Conservation (phyloP, 345 rosid genomes). For the Cardamine resedifolia region DNA sequence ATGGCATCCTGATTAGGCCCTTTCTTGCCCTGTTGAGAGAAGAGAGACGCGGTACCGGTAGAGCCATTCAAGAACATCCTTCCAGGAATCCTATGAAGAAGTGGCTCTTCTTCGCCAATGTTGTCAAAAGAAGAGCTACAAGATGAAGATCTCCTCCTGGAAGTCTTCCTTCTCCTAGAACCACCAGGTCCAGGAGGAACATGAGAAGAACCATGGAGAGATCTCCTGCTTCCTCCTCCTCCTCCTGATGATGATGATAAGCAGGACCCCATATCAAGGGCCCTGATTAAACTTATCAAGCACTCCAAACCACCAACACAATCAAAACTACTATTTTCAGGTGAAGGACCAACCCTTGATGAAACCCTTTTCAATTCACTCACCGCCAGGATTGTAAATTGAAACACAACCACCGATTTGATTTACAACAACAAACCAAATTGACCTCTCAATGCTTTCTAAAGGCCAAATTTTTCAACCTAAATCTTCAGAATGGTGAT, state of each 20-base stretch:
- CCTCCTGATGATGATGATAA: constrained; percentile 69
- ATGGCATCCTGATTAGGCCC: constrained; percentile 98
- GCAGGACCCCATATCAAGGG: constrained; percentile 99
- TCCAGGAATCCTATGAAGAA: constrained; percentile 80
- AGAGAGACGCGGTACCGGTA: constrained; percentile 66
- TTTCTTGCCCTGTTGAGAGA: constrained; percentile 90
- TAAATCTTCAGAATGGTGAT: background rate
- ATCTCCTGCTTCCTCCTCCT: constrained; percentile 65
- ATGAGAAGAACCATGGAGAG: constrained; percentile 56
- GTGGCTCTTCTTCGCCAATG: constrained; percentile 35
- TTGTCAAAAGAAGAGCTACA: constrained; percentile 56
- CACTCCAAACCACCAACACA: constrained; percentile 91
- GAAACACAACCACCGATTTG: background rate
- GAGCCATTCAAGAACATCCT: constrained; percentile 87
- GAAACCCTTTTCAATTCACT: constrained; percentile 25
- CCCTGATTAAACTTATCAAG: constrained; percentile 79
- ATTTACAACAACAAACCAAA: background rate
- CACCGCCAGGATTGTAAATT: constrained; percentile 37
- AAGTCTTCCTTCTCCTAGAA: constrained; percentile 54
- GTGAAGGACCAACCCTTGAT: constrained; percentile 52
- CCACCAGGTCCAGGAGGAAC: constrained; percentile 57
- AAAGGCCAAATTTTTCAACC: background rate
- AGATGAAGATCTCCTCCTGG: constrained; percentile 51
- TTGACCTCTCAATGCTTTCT: background rate
- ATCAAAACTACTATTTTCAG: constrained; percentile 49